Evolutionary conservation across 2,329 filamentous ascomycete species (phyloP), one percentile per base, ranked within the genome.

Genomic region (Westerdykella aurantiaca): DNA sequence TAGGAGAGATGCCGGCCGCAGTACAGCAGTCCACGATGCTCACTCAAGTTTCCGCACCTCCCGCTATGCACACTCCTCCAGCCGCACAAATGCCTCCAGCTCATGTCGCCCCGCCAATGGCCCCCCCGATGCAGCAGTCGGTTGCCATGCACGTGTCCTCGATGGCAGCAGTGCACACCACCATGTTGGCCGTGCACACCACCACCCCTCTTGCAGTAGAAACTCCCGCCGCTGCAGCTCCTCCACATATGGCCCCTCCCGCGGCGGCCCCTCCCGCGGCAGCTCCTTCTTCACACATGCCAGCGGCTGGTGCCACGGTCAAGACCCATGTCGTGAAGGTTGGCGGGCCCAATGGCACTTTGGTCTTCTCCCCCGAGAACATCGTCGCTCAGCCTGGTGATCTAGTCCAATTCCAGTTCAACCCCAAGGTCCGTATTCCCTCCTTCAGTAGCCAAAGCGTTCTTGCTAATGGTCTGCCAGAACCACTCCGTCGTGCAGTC

Each of bases 401-500:
- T 48, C 64, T 72, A 38, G 64, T 79, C 38, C 72, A 76, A 52
- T 78, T 78, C 62, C 72, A 76, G 52, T 79, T 77, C 60, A 69
- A 70, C 44, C 67, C 72, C 3, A 67, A 70, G 62, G 70, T 73
- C 60, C 39, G 56, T 46, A 22, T 34, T 6, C 9, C 9, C 17
- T 42, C 48, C 14, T 31, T 38, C 13, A 18, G 25, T 21, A 25
- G 17, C 17, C 18, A 43, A 16, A 2, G 13, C 5, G 34, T 3
- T 31, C 43, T 53, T 62, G 35, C 56, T 31, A 14, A 21, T 23
- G 4, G 21, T 5, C 34, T 21, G 4, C 18, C 42, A 69, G 50
- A 90, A 90, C 73, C 86, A 91, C 76, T 89, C 85, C 40, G 80
- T 89, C 45, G 85, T 82, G 13, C 85, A 89, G 72, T 87, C 86